These are phyloP conservation scores for Lactifluus hygrophoroides DNA, from an alignment of 768 basidiomycete genomes.

Conservation along the genomic window DNA sequence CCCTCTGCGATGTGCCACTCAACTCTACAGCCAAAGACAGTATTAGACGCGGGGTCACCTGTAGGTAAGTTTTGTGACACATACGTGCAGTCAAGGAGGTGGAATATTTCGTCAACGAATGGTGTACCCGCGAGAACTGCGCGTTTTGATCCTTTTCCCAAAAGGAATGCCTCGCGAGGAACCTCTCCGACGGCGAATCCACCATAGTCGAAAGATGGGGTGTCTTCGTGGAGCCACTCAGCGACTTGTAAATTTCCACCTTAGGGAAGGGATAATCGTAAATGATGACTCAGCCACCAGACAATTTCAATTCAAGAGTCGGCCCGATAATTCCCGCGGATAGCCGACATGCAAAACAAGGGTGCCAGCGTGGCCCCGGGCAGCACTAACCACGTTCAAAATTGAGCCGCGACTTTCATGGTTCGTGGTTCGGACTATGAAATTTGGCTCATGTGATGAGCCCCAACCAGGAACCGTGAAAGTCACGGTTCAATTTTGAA, in stretches of 20 bases:
- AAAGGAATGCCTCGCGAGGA: slow-evolving; percentile 73
- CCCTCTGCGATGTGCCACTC: slow-evolving; percentile 93
- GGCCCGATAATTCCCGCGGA: too few relatives aligned
- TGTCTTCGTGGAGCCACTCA: slow-evolving; percentile 86
- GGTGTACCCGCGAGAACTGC: slow-evolving; percentile 90
- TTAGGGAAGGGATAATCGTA: too few relatives aligned
- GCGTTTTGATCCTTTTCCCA: slow-evolving; percentile 77
- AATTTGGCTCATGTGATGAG: too few relatives aligned
- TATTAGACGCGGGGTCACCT: neutral
- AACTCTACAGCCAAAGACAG: slow-evolving; percentile 53
- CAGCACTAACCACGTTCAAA: too few relatives aligned
- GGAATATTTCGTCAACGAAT: slow-evolving; percentile 91
- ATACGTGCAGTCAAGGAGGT: slow-evolving; percentile 82
- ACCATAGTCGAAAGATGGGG: slow-evolving; percentile 34
- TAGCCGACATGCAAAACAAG: too few relatives aligned
- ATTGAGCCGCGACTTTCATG: too few relatives aligned
- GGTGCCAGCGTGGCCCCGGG: too few relatives aligned
- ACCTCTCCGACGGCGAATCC: slow-evolving; percentile 95
- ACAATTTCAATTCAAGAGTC: too few relatives aligned
- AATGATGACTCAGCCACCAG: too few relatives aligned
- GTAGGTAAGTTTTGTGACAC: slow-evolving; percentile 28
- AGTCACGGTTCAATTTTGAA: too few relatives aligned
- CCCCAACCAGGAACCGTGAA: too few relatives aligned
- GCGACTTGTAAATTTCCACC: slow-evolving; percentile 78
- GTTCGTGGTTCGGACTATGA: too few relatives aligned